Conservation (phyloP, 2,329 filamentous ascomycete genomes). For the Tolypocladium nubicola region DNA sequence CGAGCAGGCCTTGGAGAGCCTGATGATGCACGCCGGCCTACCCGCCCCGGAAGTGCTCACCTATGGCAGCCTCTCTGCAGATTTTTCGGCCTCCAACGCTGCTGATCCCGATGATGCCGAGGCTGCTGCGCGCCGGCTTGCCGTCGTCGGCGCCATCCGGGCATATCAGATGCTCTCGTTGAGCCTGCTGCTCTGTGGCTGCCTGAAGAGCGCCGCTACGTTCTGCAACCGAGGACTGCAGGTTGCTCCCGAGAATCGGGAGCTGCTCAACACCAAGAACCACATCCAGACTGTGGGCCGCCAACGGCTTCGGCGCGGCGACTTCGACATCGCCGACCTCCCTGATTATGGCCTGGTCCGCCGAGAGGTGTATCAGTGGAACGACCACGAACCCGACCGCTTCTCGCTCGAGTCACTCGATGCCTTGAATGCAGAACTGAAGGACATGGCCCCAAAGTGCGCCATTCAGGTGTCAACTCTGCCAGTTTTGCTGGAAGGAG, state of each 20-base stretch:
- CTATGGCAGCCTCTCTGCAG: slow-evolving; percentile 28
- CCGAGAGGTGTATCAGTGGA: slow-evolving; percentile 62
- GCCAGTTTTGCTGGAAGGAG: slow-evolving; percentile 55
- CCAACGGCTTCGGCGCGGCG: slow-evolving; percentile 33
- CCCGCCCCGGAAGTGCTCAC: slow-evolving; percentile 34
- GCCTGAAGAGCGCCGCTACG: slow-evolving; percentile 54
- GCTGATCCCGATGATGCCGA: slow-evolving; percentile 22
- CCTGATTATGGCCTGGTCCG: slow-evolving; percentile 63
- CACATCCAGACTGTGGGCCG: slow-evolving; percentile 43
- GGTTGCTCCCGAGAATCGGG: slow-evolving; percentile 41
- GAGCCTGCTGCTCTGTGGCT: slow-evolving; percentile 53
- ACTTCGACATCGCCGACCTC: slow-evolving; percentile 42
- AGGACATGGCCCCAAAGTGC: slow-evolving; percentile 65
- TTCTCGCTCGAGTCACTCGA: slow-evolving; percentile 58
- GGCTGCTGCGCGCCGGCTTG: slow-evolving; percentile 28
- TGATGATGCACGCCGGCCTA: slow-evolving; percentile 24
- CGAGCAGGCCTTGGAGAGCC: slow-evolving; percentile 48
- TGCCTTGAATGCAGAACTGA: slow-evolving; percentile 61
- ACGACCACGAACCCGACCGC: slow-evolving; percentile 56
- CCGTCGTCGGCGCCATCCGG: slow-evolving; percentile 39
- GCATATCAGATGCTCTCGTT: slow-evolving; percentile 49
- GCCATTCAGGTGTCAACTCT: slow-evolving; percentile 67
- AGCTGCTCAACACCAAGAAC: slow-evolving; percentile 42
- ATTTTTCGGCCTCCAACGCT: slow-evolving; percentile 19
- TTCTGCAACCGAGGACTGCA: slow-evolving; percentile 55